Percentiles rank a stretch among this genome's conserved stretches.
phyloP scores from a whole-genome alignment of 73 alveolate genomes.

The Effrenium voratum region DNA sequence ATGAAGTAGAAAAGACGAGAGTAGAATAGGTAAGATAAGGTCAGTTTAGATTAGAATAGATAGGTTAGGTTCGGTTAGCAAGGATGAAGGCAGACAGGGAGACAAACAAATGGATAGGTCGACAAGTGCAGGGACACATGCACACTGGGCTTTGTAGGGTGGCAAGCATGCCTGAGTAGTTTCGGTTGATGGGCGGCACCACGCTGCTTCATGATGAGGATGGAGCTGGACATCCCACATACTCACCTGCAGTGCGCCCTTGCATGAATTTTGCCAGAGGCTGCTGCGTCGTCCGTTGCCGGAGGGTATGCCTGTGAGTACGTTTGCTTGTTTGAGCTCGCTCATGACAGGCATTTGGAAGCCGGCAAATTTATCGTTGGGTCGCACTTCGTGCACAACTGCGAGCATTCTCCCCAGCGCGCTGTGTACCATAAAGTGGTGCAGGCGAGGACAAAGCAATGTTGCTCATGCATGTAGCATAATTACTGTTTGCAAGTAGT shows the following conservation, averaged over 20 bases:
- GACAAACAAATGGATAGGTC: no score
- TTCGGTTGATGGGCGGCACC: not conserved
- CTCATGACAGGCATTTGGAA: constrained; percentile 61
- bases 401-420: constrained; percentile 30
- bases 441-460: not conserved
- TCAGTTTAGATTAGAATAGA: no score
- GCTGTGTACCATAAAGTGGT: constrained; percentile 65
- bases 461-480: not conserved
- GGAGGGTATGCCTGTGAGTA: not conserved
- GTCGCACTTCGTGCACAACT: constrained; percentile 67
- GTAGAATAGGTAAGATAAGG: no score
- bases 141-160: no score
- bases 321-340: not conserved
- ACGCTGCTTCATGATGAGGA: not conserved
- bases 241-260: constrained; percentile 70
- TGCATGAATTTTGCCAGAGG: not conserved
- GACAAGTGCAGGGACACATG: no score
- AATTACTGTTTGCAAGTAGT: not conserved
- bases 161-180: not conserved
- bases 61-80: no score
- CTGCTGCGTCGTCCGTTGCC: not conserved
- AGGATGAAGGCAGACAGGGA: no score
- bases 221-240: constrained; percentile 60
- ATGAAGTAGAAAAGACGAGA: no score
- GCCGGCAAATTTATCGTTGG: constrained; percentile 87